Evolutionary conservation across 2,329 filamentous ascomycete genomes (phyloP).

Genomic region (Gliomastix tumulicola): DNA sequence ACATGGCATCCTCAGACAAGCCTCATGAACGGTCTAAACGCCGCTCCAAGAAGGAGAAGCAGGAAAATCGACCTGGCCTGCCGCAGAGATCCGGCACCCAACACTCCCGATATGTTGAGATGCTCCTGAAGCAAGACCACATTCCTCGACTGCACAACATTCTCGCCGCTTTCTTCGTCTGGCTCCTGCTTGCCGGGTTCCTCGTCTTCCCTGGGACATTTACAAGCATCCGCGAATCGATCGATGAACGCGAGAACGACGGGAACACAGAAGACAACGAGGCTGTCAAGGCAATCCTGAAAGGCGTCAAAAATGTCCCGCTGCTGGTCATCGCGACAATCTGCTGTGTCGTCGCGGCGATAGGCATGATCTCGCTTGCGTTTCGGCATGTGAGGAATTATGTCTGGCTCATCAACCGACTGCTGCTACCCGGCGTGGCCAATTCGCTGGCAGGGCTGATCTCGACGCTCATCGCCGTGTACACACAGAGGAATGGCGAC

Average conservation of each 20-base stretch:
- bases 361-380: conserved; percentile 34
- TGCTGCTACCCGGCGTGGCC: conserved; percentile 37
- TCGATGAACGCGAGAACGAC: conserved; percentile 10
- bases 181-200: conserved; percentile 45
- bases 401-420: conserved; percentile 44
- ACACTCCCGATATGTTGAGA: conserved; percentile 33
- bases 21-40: background rate
- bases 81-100: conserved; percentile 11
- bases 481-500: conserved; percentile 34
- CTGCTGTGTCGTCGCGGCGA: conserved; percentile 25
- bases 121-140: conserved; percentile 37
- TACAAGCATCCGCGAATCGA: conserved; percentile 25
- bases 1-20: too few relatives aligned
- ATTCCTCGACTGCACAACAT: conserved; percentile 40
- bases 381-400: conserved; percentile 38
- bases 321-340: conserved; percentile 34
- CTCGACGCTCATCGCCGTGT: conserved; percentile 40
- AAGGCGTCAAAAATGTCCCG: conserved; percentile 22
- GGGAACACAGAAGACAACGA: conserved; percentile 8
- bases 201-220: conserved; percentile 45
- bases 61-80: conserved; percentile 1
- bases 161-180: conserved; percentile 28
- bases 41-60: background rate
- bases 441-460: conserved; percentile 43
- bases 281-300: conserved; percentile 10